Base-by-base conservation (phyloP, 163 green algal genomes). In the Chlorella variabilis region DNA sequence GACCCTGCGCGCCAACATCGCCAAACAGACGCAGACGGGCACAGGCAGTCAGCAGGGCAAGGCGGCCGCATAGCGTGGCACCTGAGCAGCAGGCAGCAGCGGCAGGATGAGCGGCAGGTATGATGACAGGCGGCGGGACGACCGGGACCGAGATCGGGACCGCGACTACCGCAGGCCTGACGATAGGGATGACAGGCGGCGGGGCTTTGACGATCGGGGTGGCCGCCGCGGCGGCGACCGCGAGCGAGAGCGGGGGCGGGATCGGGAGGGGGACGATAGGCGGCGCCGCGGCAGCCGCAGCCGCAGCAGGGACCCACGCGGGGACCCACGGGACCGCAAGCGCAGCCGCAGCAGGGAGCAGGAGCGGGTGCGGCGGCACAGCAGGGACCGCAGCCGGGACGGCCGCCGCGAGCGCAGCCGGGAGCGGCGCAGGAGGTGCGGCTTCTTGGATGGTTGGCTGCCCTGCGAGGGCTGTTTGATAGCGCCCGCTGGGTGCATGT, bases 1-100 rank as follows among this genome's bases (percentile, higher is more conserved):
- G 81, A 89, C 81, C 3, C 85, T 93, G 59, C 86, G 90, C 59
- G 51, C 49, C 11, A 91, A 91, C 42, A 95, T 95, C 58, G 85
- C 85, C 65, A 63, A 68, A 20, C 69, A 77, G 31, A 82, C 89
- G 17, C 65, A 82, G 29, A 87, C 45, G 1, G 78, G 84, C 51
- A 78, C 70, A 17, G 88, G 89, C 38, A 81, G 68, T 27, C 79
- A 91, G n/a, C 71, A 84, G 20, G 75, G 75, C 58, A 81, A 81
- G 75, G 59, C 73, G 7, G 36, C 29, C 27, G 56, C 36, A 27
- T 51, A 49, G 23, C 48, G 38, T 34, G 5, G 65, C 65, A 83
- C 39, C 34, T 9, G 41, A 77, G 75, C 62, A 75, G 70, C 3
- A 41, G 51, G 18, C 33, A 71, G n/a, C 76, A 85, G 20, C 69